Percentiles rank a stretch among this genome's conserved stretches.
These are phyloP conservation scores for Bretziella fagacearum DNA, from an alignment of 2,329 filamentous ascomycete genomes.

Conservation along the genomic window DNA sequence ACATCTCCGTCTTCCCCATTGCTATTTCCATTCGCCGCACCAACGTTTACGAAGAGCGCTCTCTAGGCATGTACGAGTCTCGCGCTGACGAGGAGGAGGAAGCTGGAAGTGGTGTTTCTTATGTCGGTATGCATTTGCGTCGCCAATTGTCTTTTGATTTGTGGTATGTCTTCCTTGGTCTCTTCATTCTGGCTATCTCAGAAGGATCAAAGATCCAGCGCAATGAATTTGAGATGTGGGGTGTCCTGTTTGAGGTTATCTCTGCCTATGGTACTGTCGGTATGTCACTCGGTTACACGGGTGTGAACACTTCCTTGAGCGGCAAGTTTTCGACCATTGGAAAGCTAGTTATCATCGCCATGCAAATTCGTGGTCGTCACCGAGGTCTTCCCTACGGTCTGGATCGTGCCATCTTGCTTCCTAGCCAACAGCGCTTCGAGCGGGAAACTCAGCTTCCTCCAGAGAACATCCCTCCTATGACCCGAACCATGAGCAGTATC, in stretches of 20 bases:
- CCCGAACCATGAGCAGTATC: conserved; percentile 23
- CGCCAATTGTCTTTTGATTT: conserved; percentile 90
- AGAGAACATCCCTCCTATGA: conserved; percentile 22
- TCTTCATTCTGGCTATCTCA: conserved; percentile 82
- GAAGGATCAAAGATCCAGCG: conserved; percentile 57
- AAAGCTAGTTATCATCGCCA: conserved; percentile 51
- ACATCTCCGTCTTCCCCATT: conserved; percentile 92
- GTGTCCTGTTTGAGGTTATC: conserved; percentile 67
- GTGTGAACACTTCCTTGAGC: conserved; percentile 62
- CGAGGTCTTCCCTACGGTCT: conserved; percentile 51
- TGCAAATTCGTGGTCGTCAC: conserved; percentile 53
- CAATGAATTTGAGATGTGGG: conserved; percentile 48
- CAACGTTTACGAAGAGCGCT: conserved; percentile 91
- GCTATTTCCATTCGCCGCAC: conserved; percentile 87
- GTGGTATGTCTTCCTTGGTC: conserved; percentile 89
- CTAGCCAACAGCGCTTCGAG: conserved; percentile 37
- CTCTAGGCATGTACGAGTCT: conserved; percentile 53
- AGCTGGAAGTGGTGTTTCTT: conserved; percentile 49
- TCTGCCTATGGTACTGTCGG: conserved; percentile 92
- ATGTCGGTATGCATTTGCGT: conserved; percentile 80
- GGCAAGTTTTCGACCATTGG: conserved; percentile 61
- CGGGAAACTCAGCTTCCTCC: conserved; percentile 32
- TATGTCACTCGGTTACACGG: conserved; percentile 65
- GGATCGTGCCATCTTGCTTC: conserved; percentile 42
- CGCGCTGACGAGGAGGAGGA: conserved; percentile 30